Conservation (phyloP, 176 grass and related monocot genomes). For the Rhynchospora pubera region DNA sequence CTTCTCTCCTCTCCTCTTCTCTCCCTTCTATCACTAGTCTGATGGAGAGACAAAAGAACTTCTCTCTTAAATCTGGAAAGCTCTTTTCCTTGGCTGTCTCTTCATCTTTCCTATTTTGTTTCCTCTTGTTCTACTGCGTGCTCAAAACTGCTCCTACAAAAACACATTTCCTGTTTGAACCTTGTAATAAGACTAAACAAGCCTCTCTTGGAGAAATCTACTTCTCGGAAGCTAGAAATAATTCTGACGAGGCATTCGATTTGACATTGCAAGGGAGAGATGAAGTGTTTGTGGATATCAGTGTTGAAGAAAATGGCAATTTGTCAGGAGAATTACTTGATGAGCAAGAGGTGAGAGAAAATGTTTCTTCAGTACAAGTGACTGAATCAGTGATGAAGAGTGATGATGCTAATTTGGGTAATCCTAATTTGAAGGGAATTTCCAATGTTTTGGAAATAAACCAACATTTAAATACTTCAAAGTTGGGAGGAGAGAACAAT, state of each 20-base stretch:
- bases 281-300: background rate
- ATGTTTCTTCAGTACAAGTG: slow-evolving; percentile 20
- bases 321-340: slow-evolving; percentile 26
- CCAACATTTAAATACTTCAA: background rate
- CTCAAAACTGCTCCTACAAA: slow-evolving; percentile 33
- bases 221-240: slow-evolving; percentile 12
- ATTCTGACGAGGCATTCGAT: slow-evolving; percentile 22
- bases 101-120: slow-evolving; percentile 59
- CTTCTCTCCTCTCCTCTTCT: background rate
- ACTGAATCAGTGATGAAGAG: slow-evolving; percentile 10
- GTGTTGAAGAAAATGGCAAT: background rate
- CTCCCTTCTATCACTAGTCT: background rate
- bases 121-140: slow-evolving; percentile 51
- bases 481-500: background rate
- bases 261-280: background rate
- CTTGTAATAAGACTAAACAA: slow-evolving; percentile 18
- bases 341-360: background rate
- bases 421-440: background rate
- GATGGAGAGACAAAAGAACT: slow-evolving; percentile 56
- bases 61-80: slow-evolving; percentile 36
- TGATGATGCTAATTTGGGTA: background rate
- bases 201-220: slow-evolving; percentile 1
- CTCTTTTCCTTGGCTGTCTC: slow-evolving; percentile 45
- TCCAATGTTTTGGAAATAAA: background rate
- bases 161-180: background rate